A percentile compares a stretch with the other conserved stretches of the same genome.
phyloP scores from a whole-genome alignment of 305 asterid genomes.

The Solanum hybrid region DNA sequence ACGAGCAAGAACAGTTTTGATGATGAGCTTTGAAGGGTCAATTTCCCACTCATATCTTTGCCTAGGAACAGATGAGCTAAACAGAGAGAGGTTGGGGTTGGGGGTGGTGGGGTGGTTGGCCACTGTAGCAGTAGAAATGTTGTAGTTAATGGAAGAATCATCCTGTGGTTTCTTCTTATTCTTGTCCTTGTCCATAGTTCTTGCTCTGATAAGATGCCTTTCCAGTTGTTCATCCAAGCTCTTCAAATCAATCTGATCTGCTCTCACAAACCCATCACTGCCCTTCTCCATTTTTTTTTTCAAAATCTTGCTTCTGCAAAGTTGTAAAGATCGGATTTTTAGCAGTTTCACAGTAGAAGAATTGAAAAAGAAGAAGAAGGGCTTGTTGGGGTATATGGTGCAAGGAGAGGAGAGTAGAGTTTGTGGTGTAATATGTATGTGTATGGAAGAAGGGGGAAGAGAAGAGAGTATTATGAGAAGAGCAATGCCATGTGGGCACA shows the following conservation, averaged over 20 bases:
- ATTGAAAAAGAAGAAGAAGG: background rate
- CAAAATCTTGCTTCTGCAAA: background rate
- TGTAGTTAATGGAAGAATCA: slow-evolving; percentile 12
- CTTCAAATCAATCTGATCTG: slow-evolving; percentile 83
- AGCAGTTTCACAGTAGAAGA: background rate
- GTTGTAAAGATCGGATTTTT: background rate
- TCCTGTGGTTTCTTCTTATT: slow-evolving; percentile 32
- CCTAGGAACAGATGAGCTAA: slow-evolving; percentile 19
- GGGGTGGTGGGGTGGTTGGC: slow-evolving; percentile 13
- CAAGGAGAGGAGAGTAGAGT: background rate
- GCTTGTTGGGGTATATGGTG: background rate
- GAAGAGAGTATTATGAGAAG: slow-evolving; percentile 17
- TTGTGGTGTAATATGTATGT: background rate
- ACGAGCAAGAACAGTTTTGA: slow-evolving; percentile 65
- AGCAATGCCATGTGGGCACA: slow-evolving; percentile 86
- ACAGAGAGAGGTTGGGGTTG: slow-evolving; percentile 7
- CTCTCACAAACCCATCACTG: slow-evolving; percentile 71
- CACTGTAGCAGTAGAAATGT: slow-evolving; percentile 10
- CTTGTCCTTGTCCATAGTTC: slow-evolving; percentile 63
- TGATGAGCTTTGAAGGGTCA: slow-evolving; percentile 58
- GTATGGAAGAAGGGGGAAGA: background rate
- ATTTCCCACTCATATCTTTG: slow-evolving; percentile 82
- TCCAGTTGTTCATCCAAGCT: slow-evolving; percentile 80
- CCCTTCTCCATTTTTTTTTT: slow-evolving; percentile 53
- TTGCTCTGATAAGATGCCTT: slow-evolving; percentile 49